A percentile compares a stretch with the other conserved stretches of the same genome.
These are phyloP conservation scores for Neocucurbitaria cava DNA, from an alignment of 2,329 filamentous ascomycete species.

Conservation along the genomic window DNA sequence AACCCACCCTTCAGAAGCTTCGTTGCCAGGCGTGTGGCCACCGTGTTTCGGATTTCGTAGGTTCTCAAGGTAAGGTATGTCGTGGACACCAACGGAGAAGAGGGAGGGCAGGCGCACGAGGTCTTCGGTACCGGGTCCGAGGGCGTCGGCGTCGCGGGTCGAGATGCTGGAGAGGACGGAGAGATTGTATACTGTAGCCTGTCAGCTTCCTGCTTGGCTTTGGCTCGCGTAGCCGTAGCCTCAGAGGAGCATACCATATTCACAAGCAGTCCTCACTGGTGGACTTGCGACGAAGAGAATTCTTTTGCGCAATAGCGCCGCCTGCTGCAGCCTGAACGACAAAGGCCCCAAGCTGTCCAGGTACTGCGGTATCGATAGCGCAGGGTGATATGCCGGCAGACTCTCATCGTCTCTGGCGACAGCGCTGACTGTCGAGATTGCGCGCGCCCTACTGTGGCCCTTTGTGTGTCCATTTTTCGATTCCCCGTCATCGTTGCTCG, in stretches of 20 bases:
- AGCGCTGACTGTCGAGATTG: conserved; percentile 61
- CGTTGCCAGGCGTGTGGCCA: conserved; percentile 52
- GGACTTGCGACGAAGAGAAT: conserved; percentile 87
- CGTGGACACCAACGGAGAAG: conserved; percentile 93
- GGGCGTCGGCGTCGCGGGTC: conserved; percentile 70
- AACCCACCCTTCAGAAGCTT: conserved; percentile 73
- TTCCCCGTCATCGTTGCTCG: background rate
- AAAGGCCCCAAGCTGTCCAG: conserved; percentile 87
- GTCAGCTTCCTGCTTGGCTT: conserved; percentile 6
- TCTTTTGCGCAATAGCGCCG: conserved; percentile 83
- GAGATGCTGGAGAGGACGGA: conserved; percentile 93
- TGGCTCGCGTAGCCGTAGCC: too few relatives aligned
- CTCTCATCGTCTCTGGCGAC: conserved; percentile 68
- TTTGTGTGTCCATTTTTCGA: conserved; percentile 14
- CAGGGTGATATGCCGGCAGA: conserved; percentile 82
- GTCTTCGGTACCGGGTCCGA: conserved; percentile 68
- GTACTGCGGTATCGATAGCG: conserved; percentile 78
- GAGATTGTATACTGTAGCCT: conserved; percentile 79
- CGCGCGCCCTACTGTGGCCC: conserved; percentile 40
- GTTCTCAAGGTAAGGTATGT: conserved; percentile 79
- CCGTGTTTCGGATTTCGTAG: conserved; percentile 54
- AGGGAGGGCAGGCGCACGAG: conserved; percentile 75
- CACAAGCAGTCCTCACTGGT: conserved; percentile 83
- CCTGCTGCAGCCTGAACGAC: conserved; percentile 88
- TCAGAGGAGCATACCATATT: conserved; percentile 73